Base-by-base conservation (phyloP, 805 yeast species). In the Pichia pseudocactophila region DNA sequence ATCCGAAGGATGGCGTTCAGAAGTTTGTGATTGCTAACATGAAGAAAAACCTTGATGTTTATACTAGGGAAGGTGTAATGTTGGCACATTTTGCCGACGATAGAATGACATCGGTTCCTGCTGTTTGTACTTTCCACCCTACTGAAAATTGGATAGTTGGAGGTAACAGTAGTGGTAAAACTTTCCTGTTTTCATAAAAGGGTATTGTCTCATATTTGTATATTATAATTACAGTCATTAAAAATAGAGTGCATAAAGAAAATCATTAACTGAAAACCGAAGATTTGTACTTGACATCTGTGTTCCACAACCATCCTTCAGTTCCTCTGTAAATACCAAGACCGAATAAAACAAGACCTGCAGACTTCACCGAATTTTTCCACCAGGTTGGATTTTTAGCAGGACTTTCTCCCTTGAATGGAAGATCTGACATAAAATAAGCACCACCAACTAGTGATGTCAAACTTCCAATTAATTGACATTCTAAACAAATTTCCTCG, bases 141-240 rank as follows among this genome's bases (percentile, higher is more conserved):
- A 74, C 84, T 0, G 73, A 80, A 53, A 87, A 90, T 59, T 88
- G 97, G 96, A 62, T 83, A 5, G 88, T 76, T 3, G 98, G 98
- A 1, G 97, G 96, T 9, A 84, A 89, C 46, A 92, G 97, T 17
- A 84, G 94, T 54, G 97, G 97, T 7, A 89, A 89, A 55, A 79
- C 80, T 0, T 85, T 82, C 56, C 58, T 86, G 40, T 84, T 71
- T 56, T 30, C 43, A 4, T 48, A 42, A 39, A 22, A 36, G 8
- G n/a, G 5, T 5, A 18, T n/a, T 13, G 17, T 17, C 19, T 6
- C 27, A 26, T 15, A 19, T 22, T 15, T 34, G 31, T 30, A 22
- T 11, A 33, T 15, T 7, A 27, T 30, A 10, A 12, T 15, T 36
- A 19, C 26, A 25, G 18, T 37, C 38, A 36, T 27, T 36, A 31